Conservation (phyloP, 2,329 filamentous ascomycete genomes). For the Calcarisporium arbuscula region DNA sequence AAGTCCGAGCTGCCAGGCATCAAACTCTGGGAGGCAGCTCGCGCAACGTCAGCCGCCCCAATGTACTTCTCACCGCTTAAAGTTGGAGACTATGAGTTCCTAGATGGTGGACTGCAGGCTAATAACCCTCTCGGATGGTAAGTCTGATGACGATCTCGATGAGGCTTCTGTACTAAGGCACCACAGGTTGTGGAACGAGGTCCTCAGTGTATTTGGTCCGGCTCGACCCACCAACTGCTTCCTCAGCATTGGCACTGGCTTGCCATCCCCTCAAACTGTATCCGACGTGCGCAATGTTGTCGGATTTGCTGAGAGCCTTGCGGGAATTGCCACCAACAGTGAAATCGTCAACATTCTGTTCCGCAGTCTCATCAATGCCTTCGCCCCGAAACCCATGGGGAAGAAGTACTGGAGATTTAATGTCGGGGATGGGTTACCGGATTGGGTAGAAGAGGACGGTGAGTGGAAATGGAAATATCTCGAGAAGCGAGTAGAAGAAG, state of each 20-base stretch:
- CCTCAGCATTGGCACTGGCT: conserved; percentile 11
- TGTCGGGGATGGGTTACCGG: conserved; percentile 5
- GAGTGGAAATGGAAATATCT: no score
- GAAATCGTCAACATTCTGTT: conserved; percentile 10
- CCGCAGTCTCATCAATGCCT: conserved; percentile 9
- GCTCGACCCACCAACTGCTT: conserved; percentile 9
- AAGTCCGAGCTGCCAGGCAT: conserved; percentile 4
- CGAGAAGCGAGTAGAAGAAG: no score
- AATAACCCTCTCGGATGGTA: conserved; percentile 5
- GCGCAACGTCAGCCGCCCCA: conserved; percentile 7
- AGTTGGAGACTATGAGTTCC: conserved; percentile 3
- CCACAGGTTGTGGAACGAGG: conserved; percentile 10
- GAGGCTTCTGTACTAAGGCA: no score
- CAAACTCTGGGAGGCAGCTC: conserved; percentile 9
- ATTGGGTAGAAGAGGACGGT: conserved; percentile 9
- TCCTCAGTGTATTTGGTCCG: conserved; percentile 7
- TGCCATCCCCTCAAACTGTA: conserved; percentile 3
- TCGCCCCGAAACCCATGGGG: conserved; percentile 6
- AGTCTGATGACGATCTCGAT: no score
- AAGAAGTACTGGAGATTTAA: conserved; percentile 11
- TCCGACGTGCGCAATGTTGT: neutral
- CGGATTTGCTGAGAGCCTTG: conserved; percentile 2
- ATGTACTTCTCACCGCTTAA: conserved; percentile 5
- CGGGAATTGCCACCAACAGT: conserved; percentile 7
- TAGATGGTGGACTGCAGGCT: conserved; percentile 7